phyloP scores from a whole-genome alignment of 2,329 filamentous ascomycete genomes.

The Diaporthe capsici region DNA sequence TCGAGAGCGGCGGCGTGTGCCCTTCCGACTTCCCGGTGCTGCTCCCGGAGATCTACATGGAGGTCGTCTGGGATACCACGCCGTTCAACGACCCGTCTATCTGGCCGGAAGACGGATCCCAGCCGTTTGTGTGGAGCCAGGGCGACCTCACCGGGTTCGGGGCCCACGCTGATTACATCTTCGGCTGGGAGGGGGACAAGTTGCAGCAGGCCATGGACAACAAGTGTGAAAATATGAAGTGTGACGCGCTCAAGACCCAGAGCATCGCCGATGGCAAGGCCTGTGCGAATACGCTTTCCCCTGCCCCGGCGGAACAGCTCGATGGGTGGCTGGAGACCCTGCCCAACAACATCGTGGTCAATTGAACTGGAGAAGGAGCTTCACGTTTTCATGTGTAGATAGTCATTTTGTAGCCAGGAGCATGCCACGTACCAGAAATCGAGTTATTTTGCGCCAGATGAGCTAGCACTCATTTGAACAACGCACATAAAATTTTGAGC shows the following conservation, averaged over 20 bases:
- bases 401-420: background rate
- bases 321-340: slow-evolving; percentile 20
- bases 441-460: too few relatives aligned
- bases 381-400: background rate
- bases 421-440: background rate
- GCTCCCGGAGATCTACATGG: slow-evolving; percentile 53
- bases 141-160: slow-evolving; percentile 51
- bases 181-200: slow-evolving; percentile 53
- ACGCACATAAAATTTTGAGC: too few relatives aligned
- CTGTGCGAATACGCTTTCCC: slow-evolving; percentile 34
- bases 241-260: slow-evolving; percentile 44
- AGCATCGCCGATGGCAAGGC: slow-evolving; percentile 41
- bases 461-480: too few relatives aligned
- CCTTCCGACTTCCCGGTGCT: slow-evolving; percentile 49
- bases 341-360: slow-evolving; percentile 19
- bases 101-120: slow-evolving; percentile 53
- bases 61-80: slow-evolving; percentile 52
- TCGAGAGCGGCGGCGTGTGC: slow-evolving; percentile 45
- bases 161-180: slow-evolving; percentile 57
- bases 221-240: slow-evolving; percentile 42
- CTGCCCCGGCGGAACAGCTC: slow-evolving; percentile 11
- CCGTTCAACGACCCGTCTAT: slow-evolving; percentile 48
- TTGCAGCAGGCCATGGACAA: slow-evolving; percentile 50
- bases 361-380: background rate
- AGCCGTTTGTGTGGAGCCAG: slow-evolving; percentile 50